phyloP scores from a whole-genome alignment of 148 eudicot genomes.

The Chenopodium quinoa region DNA sequence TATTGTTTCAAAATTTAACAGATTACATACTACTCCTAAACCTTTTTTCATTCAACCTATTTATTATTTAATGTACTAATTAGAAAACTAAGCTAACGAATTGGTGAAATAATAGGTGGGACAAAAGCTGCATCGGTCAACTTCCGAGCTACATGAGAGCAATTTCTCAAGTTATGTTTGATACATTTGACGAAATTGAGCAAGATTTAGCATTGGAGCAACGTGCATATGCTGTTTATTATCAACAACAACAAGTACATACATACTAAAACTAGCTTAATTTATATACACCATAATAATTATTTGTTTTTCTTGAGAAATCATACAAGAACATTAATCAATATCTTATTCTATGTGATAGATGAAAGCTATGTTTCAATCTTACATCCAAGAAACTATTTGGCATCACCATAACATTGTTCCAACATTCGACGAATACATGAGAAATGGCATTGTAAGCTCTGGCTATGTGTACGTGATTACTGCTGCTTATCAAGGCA shows the following conservation, averaged over 20 bases:
- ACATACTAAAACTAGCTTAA: too few species aligned
- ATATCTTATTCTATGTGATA: too few species aligned
- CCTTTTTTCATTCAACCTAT: too few species aligned
- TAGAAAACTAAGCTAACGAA: too few species aligned
- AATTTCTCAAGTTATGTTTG: neutral
- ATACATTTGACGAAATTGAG: constrained; percentile 26
- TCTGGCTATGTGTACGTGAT: constrained; percentile 2
- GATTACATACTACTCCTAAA: too few species aligned
- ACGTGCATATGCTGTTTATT: constrained; percentile 21
- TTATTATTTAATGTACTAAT: too few species aligned
- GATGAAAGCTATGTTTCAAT: too few species aligned
- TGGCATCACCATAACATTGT: neutral
- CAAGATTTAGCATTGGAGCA: constrained; percentile 30
- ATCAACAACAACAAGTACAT: neutral
- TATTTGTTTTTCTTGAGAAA: too few species aligned
- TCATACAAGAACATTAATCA: too few species aligned
- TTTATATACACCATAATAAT: too few species aligned
- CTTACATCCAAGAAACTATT: too few species aligned
- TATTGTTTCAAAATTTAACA: too few species aligned
- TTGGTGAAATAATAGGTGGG: constrained; percentile 20
- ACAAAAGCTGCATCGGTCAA: neutral
- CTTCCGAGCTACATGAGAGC: neutral
- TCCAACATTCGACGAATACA: constrained; percentile 15
- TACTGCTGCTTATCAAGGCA: constrained; percentile 8
- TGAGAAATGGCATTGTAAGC: neutral